Percentiles rank a stretch among this genome's conserved stretches.
These are phyloP conservation scores for Yamadazyma jaroonii DNA, from an alignment of 1,139 yeast species.

Conservation along the genomic window DNA sequence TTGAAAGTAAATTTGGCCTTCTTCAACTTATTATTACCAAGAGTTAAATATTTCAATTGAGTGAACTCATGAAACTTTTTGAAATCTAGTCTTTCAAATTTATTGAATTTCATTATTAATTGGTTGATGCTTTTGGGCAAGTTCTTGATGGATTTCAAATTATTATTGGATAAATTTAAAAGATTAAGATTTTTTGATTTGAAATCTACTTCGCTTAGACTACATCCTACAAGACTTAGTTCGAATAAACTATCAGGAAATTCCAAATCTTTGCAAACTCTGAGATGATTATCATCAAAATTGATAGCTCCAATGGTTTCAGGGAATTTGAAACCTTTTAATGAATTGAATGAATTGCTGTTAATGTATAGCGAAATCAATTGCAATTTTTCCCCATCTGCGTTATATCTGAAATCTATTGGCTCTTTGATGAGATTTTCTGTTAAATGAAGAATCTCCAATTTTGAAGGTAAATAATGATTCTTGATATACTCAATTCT, in stretches of 20 bases:
- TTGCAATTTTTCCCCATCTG: slow-evolving; percentile 13
- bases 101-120: slow-evolving; percentile 6
- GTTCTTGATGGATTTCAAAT: not conserved
- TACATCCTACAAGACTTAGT: slow-evolving; percentile 23
- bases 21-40: slow-evolving; percentile 15
- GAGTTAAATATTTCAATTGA: slow-evolving; percentile 11
- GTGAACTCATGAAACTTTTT: slow-evolving; percentile 8
- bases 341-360: slow-evolving; percentile 15
- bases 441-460: slow-evolving; percentile 20
- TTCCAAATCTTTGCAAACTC: slow-evolving; percentile 9
- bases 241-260: slow-evolving; percentile 17
- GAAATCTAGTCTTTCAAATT: slow-evolving; percentile 2
- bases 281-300: slow-evolving; percentile 20
- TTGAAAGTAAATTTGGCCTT: slow-evolving; percentile 8
- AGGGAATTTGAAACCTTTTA: slow-evolving; percentile 18
- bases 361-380: slow-evolving; percentile 20
- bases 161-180: slow-evolving; percentile 11
- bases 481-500: slow-evolving; percentile 11
- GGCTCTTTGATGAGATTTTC: slow-evolving; percentile 18
- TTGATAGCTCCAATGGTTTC: slow-evolving; percentile 16
- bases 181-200: slow-evolving; percentile 11
- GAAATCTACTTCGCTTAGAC: slow-evolving; percentile 14
- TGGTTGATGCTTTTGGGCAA: slow-evolving; percentile 6
- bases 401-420: slow-evolving; percentile 17
- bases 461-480: slow-evolving; percentile 16